These are phyloP conservation scores for Arctium minus DNA, from an alignment of 129 eudicot genomes.

Conservation along the genomic window DNA sequence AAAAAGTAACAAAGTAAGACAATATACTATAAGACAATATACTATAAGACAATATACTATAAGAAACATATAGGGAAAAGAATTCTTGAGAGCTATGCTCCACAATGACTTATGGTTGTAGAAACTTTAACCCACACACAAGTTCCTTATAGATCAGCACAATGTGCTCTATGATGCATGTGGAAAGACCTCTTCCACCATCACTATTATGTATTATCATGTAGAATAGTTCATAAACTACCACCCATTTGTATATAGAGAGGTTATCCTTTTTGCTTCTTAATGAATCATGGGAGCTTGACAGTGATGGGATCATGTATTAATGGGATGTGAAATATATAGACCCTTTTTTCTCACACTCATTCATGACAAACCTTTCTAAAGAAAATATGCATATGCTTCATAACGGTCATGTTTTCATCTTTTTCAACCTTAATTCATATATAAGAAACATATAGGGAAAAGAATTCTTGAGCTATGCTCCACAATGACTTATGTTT, in stretches of 20 bases:
- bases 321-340: too few species aligned
- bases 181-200: background rate
- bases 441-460: background rate
- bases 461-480: background rate
- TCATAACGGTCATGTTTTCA: background rate
- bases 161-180: background rate
- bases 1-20: slow-evolving; percentile 23
- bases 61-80: background rate
- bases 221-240: background rate
- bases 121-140: background rate
- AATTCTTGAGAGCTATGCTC: background rate
- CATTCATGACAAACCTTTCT: background rate
- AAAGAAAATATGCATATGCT: background rate
- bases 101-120: background rate
- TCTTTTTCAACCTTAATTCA: background rate
- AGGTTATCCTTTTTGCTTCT: too few species aligned
- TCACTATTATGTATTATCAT: background rate
- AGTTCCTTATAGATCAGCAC: slow-evolving; percentile 11
- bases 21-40: slow-evolving; percentile 2
- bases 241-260: background rate
- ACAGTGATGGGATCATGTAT: too few species aligned
- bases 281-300: too few species aligned
- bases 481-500: background rate
- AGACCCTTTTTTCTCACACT: background rate
- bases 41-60: slow-evolving; percentile 8